These are phyloP conservation scores for Boeremia lycopersici DNA, from an alignment of 2,329 filamentous ascomycete species.

Conservation along the genomic window DNA sequence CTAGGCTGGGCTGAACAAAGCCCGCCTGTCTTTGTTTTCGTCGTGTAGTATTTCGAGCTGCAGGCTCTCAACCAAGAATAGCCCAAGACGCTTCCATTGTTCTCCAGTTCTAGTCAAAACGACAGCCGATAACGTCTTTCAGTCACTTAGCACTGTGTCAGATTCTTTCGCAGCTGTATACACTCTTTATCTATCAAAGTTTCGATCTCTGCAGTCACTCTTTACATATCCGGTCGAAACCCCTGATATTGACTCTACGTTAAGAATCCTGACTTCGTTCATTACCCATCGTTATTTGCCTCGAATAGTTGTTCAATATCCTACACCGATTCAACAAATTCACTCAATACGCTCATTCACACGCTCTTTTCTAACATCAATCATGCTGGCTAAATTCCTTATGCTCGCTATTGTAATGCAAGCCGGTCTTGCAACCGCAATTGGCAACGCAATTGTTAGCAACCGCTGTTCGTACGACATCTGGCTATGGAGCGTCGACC, in stretches of 20 bases:
- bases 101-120: background rate
- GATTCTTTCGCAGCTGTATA: background rate
- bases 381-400: conserved; percentile 27
- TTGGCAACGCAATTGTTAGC: conserved; percentile 31
- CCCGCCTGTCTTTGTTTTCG: conserved; percentile 2
- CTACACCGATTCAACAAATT: no score
- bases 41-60: background rate
- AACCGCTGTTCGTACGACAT: conserved; percentile 37
- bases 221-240: background rate
- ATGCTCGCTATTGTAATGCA: conserved; percentile 25
- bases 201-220: background rate
- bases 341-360: background rate
- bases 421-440: conserved; percentile 23
- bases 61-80: background rate
- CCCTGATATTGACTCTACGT: background rate
- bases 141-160: background rate
- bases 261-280: background rate
- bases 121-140: background rate
- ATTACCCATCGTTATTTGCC: background rate
- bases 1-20: conserved; percentile 16
- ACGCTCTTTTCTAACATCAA: background rate
- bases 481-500: conserved; percentile 32
- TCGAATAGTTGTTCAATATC: background rate
- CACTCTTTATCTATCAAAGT: background rate
- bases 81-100: background rate